Evolutionary conservation across 140 eudicot genomes (phyloP).

Genomic region (Artemisia princeps): DNA sequence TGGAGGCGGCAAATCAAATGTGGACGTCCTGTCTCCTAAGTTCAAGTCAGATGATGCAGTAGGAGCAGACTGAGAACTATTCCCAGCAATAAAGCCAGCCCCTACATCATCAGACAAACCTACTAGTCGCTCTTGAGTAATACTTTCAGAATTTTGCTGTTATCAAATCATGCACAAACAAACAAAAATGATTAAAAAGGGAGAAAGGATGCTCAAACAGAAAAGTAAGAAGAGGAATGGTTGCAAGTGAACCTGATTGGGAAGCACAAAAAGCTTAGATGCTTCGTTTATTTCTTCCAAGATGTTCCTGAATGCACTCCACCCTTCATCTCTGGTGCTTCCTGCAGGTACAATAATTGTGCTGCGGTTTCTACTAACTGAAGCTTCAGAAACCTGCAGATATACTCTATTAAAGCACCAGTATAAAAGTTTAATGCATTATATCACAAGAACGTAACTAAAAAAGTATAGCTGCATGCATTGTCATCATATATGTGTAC

Average conservation of each 20-base stretch:
- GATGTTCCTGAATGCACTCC: slow-evolving; percentile 90
- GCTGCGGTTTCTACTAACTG: slow-evolving; percentile 91
- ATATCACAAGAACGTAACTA: background rate
- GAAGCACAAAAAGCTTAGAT: slow-evolving; percentile 57
- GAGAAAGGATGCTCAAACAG: slow-evolving; percentile 4
- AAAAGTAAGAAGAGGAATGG: slow-evolving; percentile 11
- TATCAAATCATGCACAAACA: slow-evolving; percentile 12
- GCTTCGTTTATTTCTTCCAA: slow-evolving; percentile 90
- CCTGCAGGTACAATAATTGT: slow-evolving; percentile 97
- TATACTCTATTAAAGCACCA: slow-evolving; percentile 9
- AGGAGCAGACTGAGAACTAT: slow-evolving; percentile 63
- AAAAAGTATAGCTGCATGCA: background rate
- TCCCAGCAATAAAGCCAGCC: slow-evolving; percentile 90
- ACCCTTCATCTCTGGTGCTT: slow-evolving; percentile 83
- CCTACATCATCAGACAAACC: slow-evolving; percentile 98
- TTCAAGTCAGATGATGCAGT: slow-evolving; percentile 48
- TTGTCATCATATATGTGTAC: background rate
- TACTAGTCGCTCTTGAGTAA: slow-evolving; percentile 59
- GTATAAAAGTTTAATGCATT: slow-evolving; percentile 3
- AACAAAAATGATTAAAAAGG: background rate
- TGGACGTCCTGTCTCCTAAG: slow-evolving; percentile 44
- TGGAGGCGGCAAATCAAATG: slow-evolving; percentile 62
- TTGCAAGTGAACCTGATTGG: slow-evolving; percentile 56
- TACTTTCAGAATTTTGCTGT: slow-evolving; percentile 60
- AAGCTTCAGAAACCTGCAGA: slow-evolving; percentile 91